A percentile compares a stretch with the other conserved stretches of the same genome.
phyloP scores from a whole-genome alignment of 768 basidiomycete species.

The Infundibulicybe gibba region DNA sequence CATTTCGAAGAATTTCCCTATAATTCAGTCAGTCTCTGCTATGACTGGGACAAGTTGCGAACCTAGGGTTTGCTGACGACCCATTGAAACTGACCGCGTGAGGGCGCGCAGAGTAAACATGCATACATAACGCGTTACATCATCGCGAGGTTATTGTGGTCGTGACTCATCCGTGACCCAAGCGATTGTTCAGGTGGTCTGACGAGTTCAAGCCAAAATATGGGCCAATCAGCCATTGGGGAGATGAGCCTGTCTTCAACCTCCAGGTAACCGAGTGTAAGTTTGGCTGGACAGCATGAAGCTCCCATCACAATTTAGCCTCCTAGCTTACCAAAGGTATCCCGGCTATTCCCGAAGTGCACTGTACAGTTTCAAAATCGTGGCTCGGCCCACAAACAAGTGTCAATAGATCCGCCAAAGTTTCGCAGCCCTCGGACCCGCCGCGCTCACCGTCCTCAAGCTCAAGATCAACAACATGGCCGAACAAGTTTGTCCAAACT shows the following conservation, averaged over 20 bases:
- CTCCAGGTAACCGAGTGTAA: too few species aligned
- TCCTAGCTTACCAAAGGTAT: too few species aligned
- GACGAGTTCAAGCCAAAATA: too few species aligned
- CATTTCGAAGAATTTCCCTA: conserved; percentile 79
- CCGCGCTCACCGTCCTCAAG: conserved; percentile 37
- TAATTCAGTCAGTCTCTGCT: neutral
- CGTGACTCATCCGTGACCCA: too few species aligned
- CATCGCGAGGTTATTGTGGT: too few species aligned
- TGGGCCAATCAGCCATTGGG: too few species aligned
- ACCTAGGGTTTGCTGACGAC: conserved; percentile 76
- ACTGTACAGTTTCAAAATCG: conserved; percentile 39
- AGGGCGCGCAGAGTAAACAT: conserved; percentile 43
- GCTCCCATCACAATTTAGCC: too few species aligned
- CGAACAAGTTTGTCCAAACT: conserved; percentile 46
- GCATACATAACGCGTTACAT: conserved; percentile 37
- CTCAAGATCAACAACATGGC: conserved; percentile 53
- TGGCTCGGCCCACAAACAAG: conserved; percentile 41
- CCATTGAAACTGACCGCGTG: conserved; percentile 40
- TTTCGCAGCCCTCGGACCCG: conserved; percentile 21
- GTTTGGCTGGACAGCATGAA: too few species aligned
- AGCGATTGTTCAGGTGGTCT: too few species aligned
- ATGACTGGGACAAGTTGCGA: conserved; percentile 7
- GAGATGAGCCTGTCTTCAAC: too few species aligned
- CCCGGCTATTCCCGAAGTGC: conserved; percentile 22
- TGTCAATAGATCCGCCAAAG: conserved; percentile 34